Conservation (phyloP, 2,329 filamentous ascomycete species). For the Aspergillus tubingensis region DNA sequence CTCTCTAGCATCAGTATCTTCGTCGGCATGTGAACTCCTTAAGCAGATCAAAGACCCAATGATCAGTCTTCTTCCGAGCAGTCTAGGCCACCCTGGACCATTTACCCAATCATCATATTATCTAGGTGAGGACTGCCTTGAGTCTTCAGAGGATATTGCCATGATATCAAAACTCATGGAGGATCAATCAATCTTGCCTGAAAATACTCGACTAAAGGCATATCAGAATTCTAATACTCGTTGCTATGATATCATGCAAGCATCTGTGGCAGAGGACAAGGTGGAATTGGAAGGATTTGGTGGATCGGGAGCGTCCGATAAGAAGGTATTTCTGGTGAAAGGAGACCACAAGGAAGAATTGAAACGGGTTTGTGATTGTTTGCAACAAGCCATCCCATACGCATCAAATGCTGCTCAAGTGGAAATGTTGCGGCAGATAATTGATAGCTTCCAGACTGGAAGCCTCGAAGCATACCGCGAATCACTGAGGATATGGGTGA, state of each 20-base stretch:
- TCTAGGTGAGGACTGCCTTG: constrained; percentile 27
- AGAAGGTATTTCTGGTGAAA: constrained; percentile 1
- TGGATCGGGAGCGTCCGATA: neutral
- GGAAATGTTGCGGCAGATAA: constrained; percentile 5
- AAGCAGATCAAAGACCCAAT: constrained; percentile 15
- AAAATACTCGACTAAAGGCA: constrained; percentile 51
- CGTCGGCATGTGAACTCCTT: neutral
- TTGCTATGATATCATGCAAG: constrained; percentile 46
- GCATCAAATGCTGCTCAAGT: constrained; percentile 4
- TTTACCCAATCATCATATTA: constrained; percentile 48
- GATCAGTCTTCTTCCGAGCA: constrained; percentile 15
- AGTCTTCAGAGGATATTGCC: constrained; percentile 50
- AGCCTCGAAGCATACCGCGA: constrained; percentile 53
- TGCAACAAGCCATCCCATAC: constrained; percentile 7
- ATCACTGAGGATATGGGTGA: constrained; percentile 56
- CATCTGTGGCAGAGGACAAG: constrained; percentile 9
- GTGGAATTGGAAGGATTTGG: neutral
- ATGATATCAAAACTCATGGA: constrained; percentile 47
- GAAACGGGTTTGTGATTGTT: neutral
- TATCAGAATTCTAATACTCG: constrained; percentile 47
- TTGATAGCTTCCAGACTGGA: constrained; percentile 48
- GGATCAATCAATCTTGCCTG: constrained; percentile 48
- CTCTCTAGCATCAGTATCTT: constrained; percentile 9
- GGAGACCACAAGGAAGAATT: constrained; percentile 20
- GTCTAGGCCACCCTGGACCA: constrained; percentile 50